Evolutionary conservation across 805 yeast species (phyloP), one percentile per base, ranked within the genome.

Genomic region (Zygosaccharomyces siamensis): DNA sequence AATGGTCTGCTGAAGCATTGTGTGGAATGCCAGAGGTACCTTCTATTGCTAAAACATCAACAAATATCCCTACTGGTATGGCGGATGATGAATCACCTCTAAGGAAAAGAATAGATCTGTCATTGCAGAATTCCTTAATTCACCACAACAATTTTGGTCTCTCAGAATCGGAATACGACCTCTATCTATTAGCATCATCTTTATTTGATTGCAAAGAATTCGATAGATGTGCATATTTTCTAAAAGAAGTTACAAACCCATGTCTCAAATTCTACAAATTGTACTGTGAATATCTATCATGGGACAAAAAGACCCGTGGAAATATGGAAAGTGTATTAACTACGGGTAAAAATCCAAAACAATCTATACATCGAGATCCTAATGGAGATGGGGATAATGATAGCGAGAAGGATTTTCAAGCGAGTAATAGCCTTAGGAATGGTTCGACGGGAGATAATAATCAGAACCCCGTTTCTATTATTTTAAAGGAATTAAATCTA

Each of bases 121-220:
- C 46, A 24, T 54, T 47, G 48, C 32, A 33, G 39, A 27, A 28
- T 21, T 39, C 31, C 10, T 21, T 31, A 11, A 30, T 14, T 6
- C 43, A 23, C 23, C 45, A 48, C 16, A 45, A 36, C 37, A 40
- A 41, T 28, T 37, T 44, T n/a, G 59, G 58, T 1, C 50, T 61
- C 16, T 47, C 59, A 7, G 55, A 45, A n/a, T 45, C 61, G 43
- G 81, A 80, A 48, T 59, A 64, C 43, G 75, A 77, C 49, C 68
- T 69, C 50, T 68, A 85, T 24, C 54, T 78, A 12, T 70, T 88
- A 24, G 97, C 92, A 0, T 79, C 80, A 46, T 65, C 86, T 0
- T 83, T 86, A 61, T 88, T 92, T 71, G 84, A 81, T 59, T 81
- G 88, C 60, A 83, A 85, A 58, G 98, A 93, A 66, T 92, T 83